These are phyloP conservation scores for Penicillium paxilli DNA, from an alignment of 495 filamentous ascomycete species.

Conservation along the genomic window DNA sequence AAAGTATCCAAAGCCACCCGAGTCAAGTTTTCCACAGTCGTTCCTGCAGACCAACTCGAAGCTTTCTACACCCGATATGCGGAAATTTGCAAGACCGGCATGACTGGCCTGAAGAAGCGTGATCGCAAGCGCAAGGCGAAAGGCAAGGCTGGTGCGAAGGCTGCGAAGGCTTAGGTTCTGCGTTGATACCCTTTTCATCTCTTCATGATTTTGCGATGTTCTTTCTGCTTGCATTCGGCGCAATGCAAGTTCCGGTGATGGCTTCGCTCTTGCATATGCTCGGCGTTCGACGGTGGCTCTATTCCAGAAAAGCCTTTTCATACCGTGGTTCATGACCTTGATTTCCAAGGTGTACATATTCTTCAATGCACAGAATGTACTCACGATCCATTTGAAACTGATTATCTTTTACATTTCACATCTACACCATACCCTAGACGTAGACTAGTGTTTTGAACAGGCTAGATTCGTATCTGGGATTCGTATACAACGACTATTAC, in stretches of 20 bases:
- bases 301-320: not conserved
- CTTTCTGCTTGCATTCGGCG: not conserved
- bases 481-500: no score
- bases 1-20: slow-evolving; percentile 43
- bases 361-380: slow-evolving; percentile 7
- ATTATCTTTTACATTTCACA: not conserved
- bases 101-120: slow-evolving; percentile 87
- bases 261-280: slow-evolving; percentile 15
- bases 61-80: slow-evolving; percentile 82
- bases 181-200: slow-evolving; percentile 9
- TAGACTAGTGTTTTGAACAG: no score
- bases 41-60: slow-evolving; percentile 72
- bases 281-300: slow-evolving; percentile 25
- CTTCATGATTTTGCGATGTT: not conserved
- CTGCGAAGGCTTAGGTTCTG: slow-evolving; percentile 37
- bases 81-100: slow-evolving; percentile 87
- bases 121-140: slow-evolving; percentile 74
- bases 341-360: slow-evolving; percentile 25
- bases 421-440: no score
- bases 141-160: slow-evolving; percentile 63
- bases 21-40: slow-evolving; percentile 82
- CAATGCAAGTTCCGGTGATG: not conserved
- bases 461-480: no score
- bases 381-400: not conserved
- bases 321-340: slow-evolving; percentile 13